phyloP scores from a whole-genome alignment of 2,329 filamentous ascomycete genomes.

The Ceratocystis destructans region DNA sequence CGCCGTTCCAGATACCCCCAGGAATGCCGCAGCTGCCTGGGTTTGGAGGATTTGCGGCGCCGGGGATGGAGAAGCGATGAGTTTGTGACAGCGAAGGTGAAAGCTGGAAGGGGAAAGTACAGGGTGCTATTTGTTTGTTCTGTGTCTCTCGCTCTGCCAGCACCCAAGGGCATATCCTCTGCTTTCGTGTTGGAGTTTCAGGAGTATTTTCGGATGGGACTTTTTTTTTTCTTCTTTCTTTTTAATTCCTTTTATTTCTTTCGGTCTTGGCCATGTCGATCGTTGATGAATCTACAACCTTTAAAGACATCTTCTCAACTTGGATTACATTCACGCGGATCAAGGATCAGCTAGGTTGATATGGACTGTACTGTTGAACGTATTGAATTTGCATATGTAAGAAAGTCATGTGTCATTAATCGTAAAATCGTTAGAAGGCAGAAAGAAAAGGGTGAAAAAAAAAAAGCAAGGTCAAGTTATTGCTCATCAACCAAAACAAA shows the following conservation, averaged over 20 bases:
- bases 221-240: not conserved
- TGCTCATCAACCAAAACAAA: not conserved
- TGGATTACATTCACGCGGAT: not conserved
- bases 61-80: conserved; percentile 27
- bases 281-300: not conserved
- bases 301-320: no score
- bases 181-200: conserved; percentile 6
- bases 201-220: conserved; percentile 6
- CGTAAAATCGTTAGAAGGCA: not conserved
- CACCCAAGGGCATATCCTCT: not conserved
- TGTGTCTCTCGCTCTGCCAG: conserved; percentile 1
- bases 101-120: not conserved
- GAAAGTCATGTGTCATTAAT: not conserved
- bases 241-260: not conserved
- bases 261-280: not conserved
- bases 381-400: not conserved
- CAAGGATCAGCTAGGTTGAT: not conserved
- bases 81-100: not conserved
- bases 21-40: conserved; percentile 19
- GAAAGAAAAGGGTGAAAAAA: not conserved
- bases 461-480: not conserved
- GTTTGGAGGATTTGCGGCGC: conserved; percentile 24
- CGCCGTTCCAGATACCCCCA: conserved; percentile 22
- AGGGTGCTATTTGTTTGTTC: conserved; percentile 5
- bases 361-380: not conserved